Conservation (phyloP, 768 basidiomycete genomes). For the Hericium rajendrae region DNA sequence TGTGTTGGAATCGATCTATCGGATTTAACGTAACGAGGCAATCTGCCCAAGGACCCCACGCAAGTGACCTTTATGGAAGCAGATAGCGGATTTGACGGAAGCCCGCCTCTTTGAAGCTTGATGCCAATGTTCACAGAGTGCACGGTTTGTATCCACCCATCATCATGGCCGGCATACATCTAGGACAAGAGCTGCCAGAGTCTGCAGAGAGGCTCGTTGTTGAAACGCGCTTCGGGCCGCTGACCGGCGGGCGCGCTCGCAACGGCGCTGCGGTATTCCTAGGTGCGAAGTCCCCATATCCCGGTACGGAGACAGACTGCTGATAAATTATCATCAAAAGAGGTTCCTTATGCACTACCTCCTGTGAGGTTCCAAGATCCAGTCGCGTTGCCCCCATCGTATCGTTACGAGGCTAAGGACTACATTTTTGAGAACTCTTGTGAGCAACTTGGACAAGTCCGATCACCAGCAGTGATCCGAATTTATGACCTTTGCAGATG, state of each 20-base stretch:
- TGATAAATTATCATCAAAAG: constrained; percentile 23
- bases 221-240: constrained; percentile 43
- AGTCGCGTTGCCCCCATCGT: constrained; percentile 39
- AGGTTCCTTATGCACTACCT: constrained; percentile 65
- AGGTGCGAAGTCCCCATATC: constrained; percentile 27
- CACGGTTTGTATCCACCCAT: not conserved
- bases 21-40: too few species aligned
- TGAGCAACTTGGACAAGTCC: constrained; percentile 9
- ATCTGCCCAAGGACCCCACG: too few species aligned
- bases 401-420: constrained; percentile 48
- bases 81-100: too few species aligned
- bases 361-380: constrained; percentile 60
- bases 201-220: constrained; percentile 34
- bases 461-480: not conserved
- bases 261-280: constrained; percentile 59
- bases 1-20: too few species aligned
- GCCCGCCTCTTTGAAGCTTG: too few species aligned
- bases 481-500: constrained; percentile 30
- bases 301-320: not conserved
- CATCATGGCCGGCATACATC: constrained; percentile 23
- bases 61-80: too few species aligned
- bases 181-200: constrained; percentile 45
- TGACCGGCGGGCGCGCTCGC: constrained; percentile 48
- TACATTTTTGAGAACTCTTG: constrained; percentile 54
- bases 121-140: too few species aligned